Base-by-base conservation (phyloP, 352 stramenopile genomes). In the Globisporangium solare region DNA sequence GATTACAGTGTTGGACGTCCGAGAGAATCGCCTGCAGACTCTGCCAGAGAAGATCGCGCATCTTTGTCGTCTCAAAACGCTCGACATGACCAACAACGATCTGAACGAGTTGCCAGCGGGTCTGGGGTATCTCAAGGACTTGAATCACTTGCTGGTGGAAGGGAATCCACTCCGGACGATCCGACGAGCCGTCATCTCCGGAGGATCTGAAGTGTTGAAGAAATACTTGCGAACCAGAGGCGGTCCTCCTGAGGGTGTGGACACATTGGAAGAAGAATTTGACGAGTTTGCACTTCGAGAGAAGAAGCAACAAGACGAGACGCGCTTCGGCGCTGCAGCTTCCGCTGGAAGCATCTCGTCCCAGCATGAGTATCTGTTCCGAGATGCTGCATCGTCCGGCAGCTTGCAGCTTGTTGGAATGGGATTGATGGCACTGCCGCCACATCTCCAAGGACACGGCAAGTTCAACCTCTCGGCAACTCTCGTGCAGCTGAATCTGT, bases 41-140 rank as follows among this genome's bases (percentile, higher is more conserved):
- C 58, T 95, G 31, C 76, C 79, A 2, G 71, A 83, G 3, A 70
- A 60, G 8, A 79, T 94, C 21, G 73, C 74, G 15, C 74, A 82
- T 41, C 57, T 90, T 17, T 85, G 87, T 32, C 71, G 67, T 12
- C 58, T 95, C 43, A 95, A 95, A 65, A 90, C 77, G 15, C 67
- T 95, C 1, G 86, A 95, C 58, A 42, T 92, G 39, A 83, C 68
- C n/a, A 95, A 95, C 59, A 95, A 95, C 48, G 81, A 90, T 41
- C 56, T 95, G 40, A 64, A 74, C 20, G 79, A 92, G 55, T 63
- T 95, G 14, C 81, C 83, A 15, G 68, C 82, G 1, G 81, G 68
- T 3, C 58, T 94, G 18, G 83, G 83, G 6, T 94, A 92, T 31
- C 53, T 92, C 13, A 89, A 89, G 58, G 71, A 88, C 46, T 67